A percentile compares a stretch with the other conserved stretches of the same genome.
These are phyloP conservation scores for Echinochloa phyllopogon DNA, from an alignment of 176 grass and related monocot genomes.

Conservation along the genomic window DNA sequence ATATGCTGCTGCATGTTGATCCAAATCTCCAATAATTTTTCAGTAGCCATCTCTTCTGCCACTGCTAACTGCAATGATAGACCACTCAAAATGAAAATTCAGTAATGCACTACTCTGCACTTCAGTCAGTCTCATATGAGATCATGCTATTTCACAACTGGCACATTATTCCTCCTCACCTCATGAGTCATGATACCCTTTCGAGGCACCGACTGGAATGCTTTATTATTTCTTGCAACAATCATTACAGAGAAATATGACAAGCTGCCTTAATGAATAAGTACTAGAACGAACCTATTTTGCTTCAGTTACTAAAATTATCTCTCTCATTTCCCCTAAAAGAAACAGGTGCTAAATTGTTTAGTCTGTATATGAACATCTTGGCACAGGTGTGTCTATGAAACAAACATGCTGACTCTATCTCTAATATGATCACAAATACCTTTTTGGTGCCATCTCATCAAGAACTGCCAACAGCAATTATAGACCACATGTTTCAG, in stretches of 20 bases:
- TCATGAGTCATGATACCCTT: background rate
- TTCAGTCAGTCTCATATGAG: conserved; percentile 5
- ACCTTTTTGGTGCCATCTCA: background rate
- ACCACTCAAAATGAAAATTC: conserved; percentile 21
- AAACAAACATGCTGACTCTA: background rate
- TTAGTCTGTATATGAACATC: background rate
- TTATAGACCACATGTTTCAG: background rate
- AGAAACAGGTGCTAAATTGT: background rate
- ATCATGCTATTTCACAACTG: conserved; percentile 9
- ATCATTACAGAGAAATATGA: conserved; percentile 14
- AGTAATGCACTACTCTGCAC: background rate
- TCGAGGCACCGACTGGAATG: background rate
- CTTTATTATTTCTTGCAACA: background rate
- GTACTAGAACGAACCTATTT: background rate
- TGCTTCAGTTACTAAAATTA: background rate
- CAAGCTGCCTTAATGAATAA: background rate
- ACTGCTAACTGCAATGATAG: conserved; percentile 32
- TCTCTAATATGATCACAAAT: background rate
- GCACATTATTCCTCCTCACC: background rate
- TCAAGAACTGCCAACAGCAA: background rate
- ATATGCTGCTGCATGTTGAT: conserved; percentile 31
- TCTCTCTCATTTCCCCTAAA: background rate
- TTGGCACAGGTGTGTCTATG: background rate
- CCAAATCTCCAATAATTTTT: background rate
- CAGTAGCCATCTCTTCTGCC: background rate